Evolutionary conservation across 768 basidiomycete species (phyloP).

Genomic region (Mycena galericulata): DNA sequence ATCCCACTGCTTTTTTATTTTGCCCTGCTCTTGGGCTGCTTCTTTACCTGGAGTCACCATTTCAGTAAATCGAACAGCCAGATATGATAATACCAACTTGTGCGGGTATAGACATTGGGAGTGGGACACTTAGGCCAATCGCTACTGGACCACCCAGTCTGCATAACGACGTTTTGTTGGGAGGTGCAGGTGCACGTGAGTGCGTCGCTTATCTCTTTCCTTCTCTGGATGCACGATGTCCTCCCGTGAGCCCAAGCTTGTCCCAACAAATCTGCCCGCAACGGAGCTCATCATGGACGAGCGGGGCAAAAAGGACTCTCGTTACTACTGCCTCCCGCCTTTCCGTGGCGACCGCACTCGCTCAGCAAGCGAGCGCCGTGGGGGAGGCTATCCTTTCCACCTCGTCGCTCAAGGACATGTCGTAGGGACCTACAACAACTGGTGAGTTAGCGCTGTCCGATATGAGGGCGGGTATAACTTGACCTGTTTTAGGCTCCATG

Average conservation of each 20-base stretch:
- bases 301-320: neutral
- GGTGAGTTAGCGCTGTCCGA: neutral
- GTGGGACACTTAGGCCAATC: no score
- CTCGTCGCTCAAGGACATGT: neutral
- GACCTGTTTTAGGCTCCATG: neutral
- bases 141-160: no score
- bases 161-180: no score
- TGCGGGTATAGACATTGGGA: no score
- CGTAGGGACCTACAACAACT: neutral
- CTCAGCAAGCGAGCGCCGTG: accelerated
- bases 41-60: no score
- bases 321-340: constrained; percentile 4
- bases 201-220: no score
- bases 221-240: neutral
- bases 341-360: neutral
- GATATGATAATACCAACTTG: no score
- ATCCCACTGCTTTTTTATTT: no score
- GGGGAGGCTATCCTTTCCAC: neutral
- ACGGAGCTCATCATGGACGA: neutral
- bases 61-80: no score
- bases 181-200: no score
- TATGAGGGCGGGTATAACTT: no score
- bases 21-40: no score
- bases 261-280: neutral
- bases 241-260: neutral